These are phyloP conservation scores for Penicillium malachiteum DNA, from an alignment of 495 filamentous ascomycete genomes.

Conservation along the genomic window DNA sequence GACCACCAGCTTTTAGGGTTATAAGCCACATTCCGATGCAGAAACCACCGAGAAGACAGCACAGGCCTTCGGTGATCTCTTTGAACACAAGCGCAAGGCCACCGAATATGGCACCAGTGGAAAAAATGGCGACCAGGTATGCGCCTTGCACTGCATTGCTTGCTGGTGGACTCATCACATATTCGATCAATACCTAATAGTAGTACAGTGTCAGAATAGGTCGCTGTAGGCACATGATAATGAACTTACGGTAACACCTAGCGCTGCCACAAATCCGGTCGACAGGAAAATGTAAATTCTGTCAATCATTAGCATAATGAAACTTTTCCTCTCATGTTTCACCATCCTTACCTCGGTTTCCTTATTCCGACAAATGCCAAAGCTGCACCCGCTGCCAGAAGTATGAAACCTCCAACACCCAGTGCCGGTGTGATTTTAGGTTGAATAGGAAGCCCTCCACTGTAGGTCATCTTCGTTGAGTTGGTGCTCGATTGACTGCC, in stretches of 20 bases:
- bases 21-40: constrained; percentile 90
- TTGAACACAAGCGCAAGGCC: constrained; percentile 73
- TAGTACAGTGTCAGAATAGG: constrained; percentile 9
- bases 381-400: constrained; percentile 66
- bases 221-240: background rate
- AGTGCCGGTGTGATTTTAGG: constrained; percentile 78
- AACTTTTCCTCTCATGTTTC: background rate
- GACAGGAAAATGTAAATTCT: constrained; percentile 80
- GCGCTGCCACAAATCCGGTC: constrained; percentile 65
- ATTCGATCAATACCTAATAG: constrained; percentile 73
- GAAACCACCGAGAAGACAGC: constrained; percentile 85
- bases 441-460: constrained; percentile 60
- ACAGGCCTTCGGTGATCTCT: constrained; percentile 83
- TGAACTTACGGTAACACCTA: constrained; percentile 65
- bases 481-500: constrained; percentile 10
- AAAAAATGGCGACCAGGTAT: constrained; percentile 76
- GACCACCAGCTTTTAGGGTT: constrained; percentile 70
- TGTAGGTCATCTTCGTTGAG: constrained; percentile 19
- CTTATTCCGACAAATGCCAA: constrained; percentile 81
- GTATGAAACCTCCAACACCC: constrained; percentile 72
- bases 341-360: constrained; percentile 59
- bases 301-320: constrained; percentile 3
- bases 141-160: constrained; percentile 77
- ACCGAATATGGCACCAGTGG: constrained; percentile 77
- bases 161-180: constrained; percentile 84